phyloP scores from a whole-genome alignment of 805 yeast species.

The Pichia manshurica region DNA sequence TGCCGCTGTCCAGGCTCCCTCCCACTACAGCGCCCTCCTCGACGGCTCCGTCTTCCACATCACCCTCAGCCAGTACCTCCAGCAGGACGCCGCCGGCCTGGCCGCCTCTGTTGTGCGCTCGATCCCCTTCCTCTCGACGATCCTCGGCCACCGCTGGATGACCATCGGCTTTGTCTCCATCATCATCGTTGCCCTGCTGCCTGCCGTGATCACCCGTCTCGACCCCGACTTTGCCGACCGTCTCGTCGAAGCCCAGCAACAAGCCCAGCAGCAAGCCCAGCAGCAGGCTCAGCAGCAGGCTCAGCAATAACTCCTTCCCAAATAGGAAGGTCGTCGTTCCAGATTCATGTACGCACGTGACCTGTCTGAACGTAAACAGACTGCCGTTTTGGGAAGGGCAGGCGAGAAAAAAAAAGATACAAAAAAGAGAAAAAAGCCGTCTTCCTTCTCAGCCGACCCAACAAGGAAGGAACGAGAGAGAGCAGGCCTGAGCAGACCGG shows the following conservation, averaged over 20 bases:
- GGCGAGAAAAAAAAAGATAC: neutral
- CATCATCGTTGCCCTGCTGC: conserved; percentile 13
- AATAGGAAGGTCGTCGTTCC: neutral
- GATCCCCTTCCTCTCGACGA: conserved; percentile 2
- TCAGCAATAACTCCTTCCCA: too few relatives aligned
- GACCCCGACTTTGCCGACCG: conserved; percentile 27
- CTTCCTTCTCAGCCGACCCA: too few relatives aligned
- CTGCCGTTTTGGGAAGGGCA: neutral
- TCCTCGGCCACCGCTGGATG: neutral
- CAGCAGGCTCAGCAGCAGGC: conserved; percentile 1
- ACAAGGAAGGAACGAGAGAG: too few relatives aligned
- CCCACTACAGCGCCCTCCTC: neutral
- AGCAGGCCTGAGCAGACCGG: too few relatives aligned
- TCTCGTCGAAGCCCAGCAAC: conserved; percentile 8
- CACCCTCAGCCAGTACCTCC: neutral
- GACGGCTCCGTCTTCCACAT: neutral
- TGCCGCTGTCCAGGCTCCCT: neutral
- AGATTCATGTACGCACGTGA: neutral
- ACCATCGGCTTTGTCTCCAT: neutral
- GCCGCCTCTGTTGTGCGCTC: neutral
- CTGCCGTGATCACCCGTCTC: conserved; percentile 20
- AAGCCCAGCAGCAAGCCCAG: conserved; percentile 16
- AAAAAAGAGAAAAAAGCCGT: neutral
- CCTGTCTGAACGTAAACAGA: neutral
- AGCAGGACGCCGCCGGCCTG: conserved; percentile 1